Evolutionary conservation across 352 stramenopile genomes (phyloP), one percentile per base, ranked within the genome.

Genomic region (Globisporangium sylvaticum): DNA sequence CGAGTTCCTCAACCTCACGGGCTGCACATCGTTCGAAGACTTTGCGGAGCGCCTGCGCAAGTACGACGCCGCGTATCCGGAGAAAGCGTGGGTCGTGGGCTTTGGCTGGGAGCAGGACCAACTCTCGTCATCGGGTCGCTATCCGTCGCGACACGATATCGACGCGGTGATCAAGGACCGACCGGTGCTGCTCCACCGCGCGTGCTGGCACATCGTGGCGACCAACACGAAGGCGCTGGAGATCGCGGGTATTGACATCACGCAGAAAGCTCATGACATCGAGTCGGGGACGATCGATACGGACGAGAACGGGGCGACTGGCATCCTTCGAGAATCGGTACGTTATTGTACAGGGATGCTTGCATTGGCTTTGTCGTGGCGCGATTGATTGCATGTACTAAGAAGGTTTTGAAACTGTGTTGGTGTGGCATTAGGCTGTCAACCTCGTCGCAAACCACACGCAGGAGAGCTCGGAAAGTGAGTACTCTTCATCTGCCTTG

Each of bases 141-240:
- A 92, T 55, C 90, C 90, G 3, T 80, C 76, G n/a, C 81, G 87
- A 20, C 58, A 83, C 32, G 87, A 96, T 55, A 79, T 97, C 14
- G 91, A 97, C 68, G 77, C 73, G 0, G 85, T 94, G 59, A 74
- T 95, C 20, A 71, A 66, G 5, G 74, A 78, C 55, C 84, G 84
- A 0, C 88, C 89, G 0, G 83, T 96, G 37, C 67, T 97, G 52
- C 75, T 97, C 18, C 92, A 95, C 69, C 88, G 91, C n/a, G 83
- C 78, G 2, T 97, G 91, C 59, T 97, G 88, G 88, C 91, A 97
- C 65, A 95, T 96, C 66, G 83, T 83, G 32, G 87, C 89, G 1
- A 89, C 86, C 42, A 97, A 96, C 65, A 93, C 87, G 14, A 90
- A 87, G 63, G 91, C 91, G 31, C 73, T 97, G 7, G 84, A 94